These are phyloP conservation scores for Leccinellum rugosiceps DNA, from an alignment of 768 basidiomycete species.

Conservation along the genomic window DNA sequence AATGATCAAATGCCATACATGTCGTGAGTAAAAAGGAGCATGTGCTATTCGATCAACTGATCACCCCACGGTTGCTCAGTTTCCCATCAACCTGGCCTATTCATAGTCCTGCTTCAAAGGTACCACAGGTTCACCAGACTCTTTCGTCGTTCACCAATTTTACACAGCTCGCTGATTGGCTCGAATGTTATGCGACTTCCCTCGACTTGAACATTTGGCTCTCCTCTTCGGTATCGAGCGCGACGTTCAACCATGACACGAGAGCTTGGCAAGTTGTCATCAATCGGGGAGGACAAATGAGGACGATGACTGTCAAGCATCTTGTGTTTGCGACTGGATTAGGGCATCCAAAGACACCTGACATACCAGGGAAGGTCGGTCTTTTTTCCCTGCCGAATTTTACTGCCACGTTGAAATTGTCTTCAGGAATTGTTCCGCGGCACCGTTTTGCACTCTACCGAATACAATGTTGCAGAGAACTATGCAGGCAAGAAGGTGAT, in stretches of 20 bases:
- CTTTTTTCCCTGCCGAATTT: not conserved
- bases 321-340: slow-evolving; percentile 56
- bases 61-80: slow-evolving; percentile 23
- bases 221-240: slow-evolving; percentile 37
- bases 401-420: not conserved
- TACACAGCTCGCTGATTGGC: slow-evolving; percentile 54
- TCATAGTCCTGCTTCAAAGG: slow-evolving; percentile 50
- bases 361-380: slow-evolving; percentile 40
- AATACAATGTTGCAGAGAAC: slow-evolving; percentile 43
- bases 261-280: slow-evolving; percentile 44
- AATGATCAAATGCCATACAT: slow-evolving; percentile 54
- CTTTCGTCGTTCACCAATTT: not conserved
- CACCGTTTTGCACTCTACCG: slow-evolving; percentile 48
- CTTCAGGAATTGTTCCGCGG: slow-evolving; percentile 50
- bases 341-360: slow-evolving; percentile 44
- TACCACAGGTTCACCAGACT: slow-evolving; percentile 7
- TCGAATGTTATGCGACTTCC: slow-evolving; percentile 55
- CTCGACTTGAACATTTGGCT: slow-evolving; percentile 66
- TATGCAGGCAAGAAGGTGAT: slow-evolving; percentile 60
- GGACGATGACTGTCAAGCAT: slow-evolving; percentile 41
- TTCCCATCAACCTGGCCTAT: slow-evolving; percentile 55
- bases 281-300: slow-evolving; percentile 28
- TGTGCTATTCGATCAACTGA: not conserved
- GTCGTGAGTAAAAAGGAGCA: slow-evolving; percentile 35
- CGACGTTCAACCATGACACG: slow-evolving; percentile 34